These are phyloP conservation scores for Pterocarpus macrocarpus DNA, from an alignment of 306 rosid species.

Conservation along the genomic window DNA sequence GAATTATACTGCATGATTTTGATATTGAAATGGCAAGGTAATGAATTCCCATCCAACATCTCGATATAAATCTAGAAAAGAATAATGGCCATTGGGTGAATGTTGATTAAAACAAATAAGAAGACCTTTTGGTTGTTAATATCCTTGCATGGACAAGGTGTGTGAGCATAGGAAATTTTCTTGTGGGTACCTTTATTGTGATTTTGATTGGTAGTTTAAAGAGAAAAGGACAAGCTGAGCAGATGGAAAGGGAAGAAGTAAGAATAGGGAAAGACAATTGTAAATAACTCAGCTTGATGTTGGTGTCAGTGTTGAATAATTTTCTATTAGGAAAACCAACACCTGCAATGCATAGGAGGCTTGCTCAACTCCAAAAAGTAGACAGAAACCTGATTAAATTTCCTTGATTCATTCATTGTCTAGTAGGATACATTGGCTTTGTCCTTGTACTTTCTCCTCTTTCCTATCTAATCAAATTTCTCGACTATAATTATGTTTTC, in stretches of 20 bases:
- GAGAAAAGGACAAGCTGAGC: neutral
- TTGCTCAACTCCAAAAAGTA: neutral
- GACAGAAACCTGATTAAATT: neutral
- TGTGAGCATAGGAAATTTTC: neutral
- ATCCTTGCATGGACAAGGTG: neutral
- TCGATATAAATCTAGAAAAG: neutral
- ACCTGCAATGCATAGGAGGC: too few species aligned
- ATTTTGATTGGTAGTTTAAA: constrained; percentile 3
- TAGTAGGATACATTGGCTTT: neutral
- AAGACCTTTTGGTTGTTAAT: neutral
- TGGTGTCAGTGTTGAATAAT: neutral
- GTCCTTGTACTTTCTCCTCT: neutral
- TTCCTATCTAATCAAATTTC: neutral
- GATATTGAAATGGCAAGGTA: neutral
- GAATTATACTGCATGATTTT: neutral
- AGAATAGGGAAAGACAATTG: neutral
- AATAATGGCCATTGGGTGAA: neutral
- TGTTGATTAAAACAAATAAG: neutral
- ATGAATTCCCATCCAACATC: neutral
- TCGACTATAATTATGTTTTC: constrained; percentile 1
- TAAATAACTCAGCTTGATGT: neutral
- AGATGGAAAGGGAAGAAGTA: neutral
- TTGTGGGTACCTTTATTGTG: neutral
- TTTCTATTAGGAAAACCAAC: neutral
- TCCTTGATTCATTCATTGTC: neutral